phyloP scores from a whole-genome alignment of 176 grass and related monocot species.

The Thalia dealbata region DNA sequence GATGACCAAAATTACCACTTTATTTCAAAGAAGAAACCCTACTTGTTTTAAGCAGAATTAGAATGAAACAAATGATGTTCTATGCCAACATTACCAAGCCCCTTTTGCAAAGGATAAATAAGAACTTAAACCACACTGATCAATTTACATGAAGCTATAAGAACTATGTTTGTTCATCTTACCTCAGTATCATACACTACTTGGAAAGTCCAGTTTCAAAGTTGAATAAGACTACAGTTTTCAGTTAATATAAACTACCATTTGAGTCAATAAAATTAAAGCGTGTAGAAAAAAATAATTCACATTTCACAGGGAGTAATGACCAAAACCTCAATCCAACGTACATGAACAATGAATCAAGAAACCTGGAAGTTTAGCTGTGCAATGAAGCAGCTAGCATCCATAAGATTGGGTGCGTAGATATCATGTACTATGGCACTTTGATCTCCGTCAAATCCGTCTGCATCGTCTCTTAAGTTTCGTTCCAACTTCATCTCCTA shows the following conservation, averaged over 20 bases:
- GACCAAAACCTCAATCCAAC: background rate
- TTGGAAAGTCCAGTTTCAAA: background rate
- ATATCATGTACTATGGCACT: background rate
- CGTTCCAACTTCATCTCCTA: constrained; percentile 20
- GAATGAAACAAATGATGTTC: no score
- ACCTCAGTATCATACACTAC: background rate
- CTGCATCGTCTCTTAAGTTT: no score
- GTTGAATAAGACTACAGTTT: background rate
- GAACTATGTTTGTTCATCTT: no score
- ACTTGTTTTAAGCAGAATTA: no score
- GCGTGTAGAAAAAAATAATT: background rate
- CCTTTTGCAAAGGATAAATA: background rate
- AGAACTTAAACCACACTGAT: background rate
- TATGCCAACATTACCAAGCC: no score
- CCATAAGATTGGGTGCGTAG: background rate
- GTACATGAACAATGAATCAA: background rate
- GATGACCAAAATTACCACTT: no score
- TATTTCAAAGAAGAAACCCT: no score
- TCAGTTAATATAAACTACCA: background rate
- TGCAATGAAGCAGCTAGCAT: no score
- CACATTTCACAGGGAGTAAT: background rate
- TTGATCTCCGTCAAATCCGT: background rate
- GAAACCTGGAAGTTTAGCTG: background rate
- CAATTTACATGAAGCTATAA: background rate
- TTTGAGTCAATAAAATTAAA: background rate